These are phyloP conservation scores for Aspergillus candidus DNA, from an alignment of 2,329 filamentous ascomycete species.

Conservation along the genomic window DNA sequence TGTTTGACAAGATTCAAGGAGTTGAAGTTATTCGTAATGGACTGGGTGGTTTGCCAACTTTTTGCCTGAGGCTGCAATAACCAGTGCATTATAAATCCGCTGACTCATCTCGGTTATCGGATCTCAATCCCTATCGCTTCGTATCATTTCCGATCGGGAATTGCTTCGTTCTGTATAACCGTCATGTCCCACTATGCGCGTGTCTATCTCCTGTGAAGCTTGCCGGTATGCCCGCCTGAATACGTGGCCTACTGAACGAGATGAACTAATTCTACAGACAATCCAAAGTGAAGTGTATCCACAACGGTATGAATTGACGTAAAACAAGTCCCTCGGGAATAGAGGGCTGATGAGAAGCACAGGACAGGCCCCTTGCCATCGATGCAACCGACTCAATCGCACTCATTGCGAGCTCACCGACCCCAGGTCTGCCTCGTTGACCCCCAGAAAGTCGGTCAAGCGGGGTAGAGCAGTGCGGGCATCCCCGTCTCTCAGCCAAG, in stretches of 20 bases:
- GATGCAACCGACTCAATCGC: conserved; percentile 23
- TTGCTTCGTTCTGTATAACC: no score
- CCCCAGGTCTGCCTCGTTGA: conserved; percentile 18
- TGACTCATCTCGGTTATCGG: no score
- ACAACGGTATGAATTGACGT: conserved; percentile 18
- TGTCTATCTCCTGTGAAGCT: conserved; percentile 32
- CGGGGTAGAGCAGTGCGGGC: neutral
- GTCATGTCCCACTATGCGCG: conserved; percentile 20
- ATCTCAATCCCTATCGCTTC: no score
- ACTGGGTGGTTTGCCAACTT: no score
- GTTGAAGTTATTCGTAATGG: no score
- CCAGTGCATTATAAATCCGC: no score
- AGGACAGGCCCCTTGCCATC: conserved; percentile 25
- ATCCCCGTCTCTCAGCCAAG: no score
- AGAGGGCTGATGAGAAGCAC: no score
- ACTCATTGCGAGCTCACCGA: conserved; percentile 26
- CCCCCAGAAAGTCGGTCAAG: neutral
- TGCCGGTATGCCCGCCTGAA: conserved; percentile 22
- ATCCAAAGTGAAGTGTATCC: conserved; percentile 33
- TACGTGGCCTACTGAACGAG: neutral
- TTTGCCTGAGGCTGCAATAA: no score
- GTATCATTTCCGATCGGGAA: no score
- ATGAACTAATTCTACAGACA: conserved; percentile 13
- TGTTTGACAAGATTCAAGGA: no score
- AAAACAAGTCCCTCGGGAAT: no score